Evolutionary conservation across 1,284 basidiomycete genomes (phyloP).

Genomic region (Rhizopogon parksii): DNA sequence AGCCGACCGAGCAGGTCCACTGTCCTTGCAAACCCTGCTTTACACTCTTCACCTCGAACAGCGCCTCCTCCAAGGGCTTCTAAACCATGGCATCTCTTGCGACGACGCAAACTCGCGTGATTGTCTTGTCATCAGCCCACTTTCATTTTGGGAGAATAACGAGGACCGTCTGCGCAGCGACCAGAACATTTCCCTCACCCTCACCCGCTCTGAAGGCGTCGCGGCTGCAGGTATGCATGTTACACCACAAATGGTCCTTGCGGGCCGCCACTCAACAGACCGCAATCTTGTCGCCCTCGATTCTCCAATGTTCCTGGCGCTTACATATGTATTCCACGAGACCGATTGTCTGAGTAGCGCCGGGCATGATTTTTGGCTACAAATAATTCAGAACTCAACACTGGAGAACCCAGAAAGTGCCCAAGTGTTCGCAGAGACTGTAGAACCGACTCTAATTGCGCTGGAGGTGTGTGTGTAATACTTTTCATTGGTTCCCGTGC

Average conservation of each 20-base stretch:
- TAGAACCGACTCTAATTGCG: constrained; percentile 61
- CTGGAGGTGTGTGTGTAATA: constrained; percentile 48
- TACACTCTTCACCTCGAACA: constrained; percentile 60
- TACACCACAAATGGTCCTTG: constrained; percentile 67
- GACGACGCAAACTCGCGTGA: constrained; percentile 36
- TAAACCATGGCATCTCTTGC: constrained; percentile 40
- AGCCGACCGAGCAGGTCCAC: constrained; percentile 46
- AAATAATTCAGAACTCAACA: constrained; percentile 46
- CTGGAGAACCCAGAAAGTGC: constrained; percentile 32
- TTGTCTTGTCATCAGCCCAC: constrained; percentile 68
- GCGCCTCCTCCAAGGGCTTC: constrained; percentile 43
- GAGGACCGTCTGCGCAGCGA: constrained; percentile 46
- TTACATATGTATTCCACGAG: constrained; percentile 75
- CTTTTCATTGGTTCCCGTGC: neutral
- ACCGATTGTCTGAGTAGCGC: constrained; percentile 56
- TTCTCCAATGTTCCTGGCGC: constrained; percentile 61
- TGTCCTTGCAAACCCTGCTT: constrained; percentile 54
- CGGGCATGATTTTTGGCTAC: constrained; percentile 59
- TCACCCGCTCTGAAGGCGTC: constrained; percentile 45
- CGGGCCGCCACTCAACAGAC: constrained; percentile 55
- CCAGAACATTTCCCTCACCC: constrained; percentile 48
- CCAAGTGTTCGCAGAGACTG: constrained; percentile 40
- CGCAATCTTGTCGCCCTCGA: constrained; percentile 45
- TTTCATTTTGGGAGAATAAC: constrained; percentile 68
- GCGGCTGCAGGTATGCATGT: constrained; percentile 55